Conservation (phyloP, 208 protist genomes). For the Acanthamoeba castellanii region DNA sequence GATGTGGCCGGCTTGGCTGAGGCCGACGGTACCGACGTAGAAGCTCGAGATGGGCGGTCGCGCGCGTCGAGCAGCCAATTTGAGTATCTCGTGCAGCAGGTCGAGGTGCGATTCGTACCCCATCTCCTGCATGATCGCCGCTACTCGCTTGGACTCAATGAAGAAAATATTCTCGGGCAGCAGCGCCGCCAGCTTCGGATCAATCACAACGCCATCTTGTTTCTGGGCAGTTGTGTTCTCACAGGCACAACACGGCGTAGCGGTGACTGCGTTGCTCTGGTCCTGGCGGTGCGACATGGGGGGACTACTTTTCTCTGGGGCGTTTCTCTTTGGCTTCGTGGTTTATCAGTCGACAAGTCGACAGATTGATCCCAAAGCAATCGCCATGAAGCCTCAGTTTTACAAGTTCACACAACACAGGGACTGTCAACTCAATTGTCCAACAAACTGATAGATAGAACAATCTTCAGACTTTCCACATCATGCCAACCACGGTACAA, state of each 20-base stretch:
- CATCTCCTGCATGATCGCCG: conserved; percentile 19
- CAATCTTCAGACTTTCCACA: no score
- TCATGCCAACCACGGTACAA: no score
- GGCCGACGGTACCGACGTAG: conserved; percentile 15
- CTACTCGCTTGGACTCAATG: neutral
- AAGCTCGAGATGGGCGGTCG: conserved; percentile 36
- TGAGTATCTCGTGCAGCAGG: conserved; percentile 44
- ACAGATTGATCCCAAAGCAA: no score
- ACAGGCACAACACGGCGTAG: neutral
- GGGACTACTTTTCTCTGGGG: neutral
- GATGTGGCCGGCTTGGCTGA: conserved; percentile 9
- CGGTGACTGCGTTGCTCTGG: neutral
- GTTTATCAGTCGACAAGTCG: no score
- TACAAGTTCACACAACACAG: no score
- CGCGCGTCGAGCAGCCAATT: neutral
- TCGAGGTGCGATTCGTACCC: conserved; percentile 7
- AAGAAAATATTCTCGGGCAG: conserved; percentile 51
- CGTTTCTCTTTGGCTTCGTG: neutral
- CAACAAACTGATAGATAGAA: no score
- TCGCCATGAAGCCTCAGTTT: no score
- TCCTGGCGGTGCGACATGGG: neutral
- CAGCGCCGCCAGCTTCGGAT: neutral
- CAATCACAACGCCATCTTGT: neutral
- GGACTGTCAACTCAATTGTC: no score
- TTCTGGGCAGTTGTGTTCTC: neutral